A percentile compares a stretch with the other conserved stretches of the same genome.
Conservation (phyloP, 2,329 filamentous ascomycete species). For the Kalmusia sp. region DNA sequence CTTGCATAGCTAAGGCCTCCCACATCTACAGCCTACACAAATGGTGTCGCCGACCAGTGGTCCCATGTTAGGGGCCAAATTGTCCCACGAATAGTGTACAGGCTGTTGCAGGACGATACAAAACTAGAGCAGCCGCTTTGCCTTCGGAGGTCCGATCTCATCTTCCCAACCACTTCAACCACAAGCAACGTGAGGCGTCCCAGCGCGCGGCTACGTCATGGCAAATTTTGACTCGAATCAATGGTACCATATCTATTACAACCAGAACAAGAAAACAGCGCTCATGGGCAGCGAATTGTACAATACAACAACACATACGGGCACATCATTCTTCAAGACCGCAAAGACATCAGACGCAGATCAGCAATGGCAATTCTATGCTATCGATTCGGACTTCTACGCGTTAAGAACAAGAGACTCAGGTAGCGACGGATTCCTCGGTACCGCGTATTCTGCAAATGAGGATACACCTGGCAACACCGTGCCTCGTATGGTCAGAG, state of each 20-base stretch:
- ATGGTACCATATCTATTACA: constrained; percentile 30
- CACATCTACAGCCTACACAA: background rate
- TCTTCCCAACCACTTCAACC: background rate
- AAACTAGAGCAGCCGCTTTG: background rate
- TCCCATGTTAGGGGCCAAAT: background rate
- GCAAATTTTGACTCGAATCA: constrained; percentile 19
- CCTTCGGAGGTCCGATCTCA: background rate
- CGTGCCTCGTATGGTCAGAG: background rate
- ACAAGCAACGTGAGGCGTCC: background rate
- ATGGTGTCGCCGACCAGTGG: background rate
- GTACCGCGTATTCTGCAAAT: background rate
- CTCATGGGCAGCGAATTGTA: constrained; percentile 15
- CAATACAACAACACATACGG: background rate
- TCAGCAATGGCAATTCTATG: constrained; percentile 17
- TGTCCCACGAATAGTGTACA: background rate
- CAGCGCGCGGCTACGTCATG: background rate
- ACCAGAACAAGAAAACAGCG: constrained; percentile 8
- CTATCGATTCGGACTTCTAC: constrained; percentile 9
- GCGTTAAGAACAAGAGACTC: constrained; percentile 11
- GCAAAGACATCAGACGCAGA: background rate
- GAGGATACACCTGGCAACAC: background rate
- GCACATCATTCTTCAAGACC: constrained; percentile 5
- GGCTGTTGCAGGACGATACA: background rate
- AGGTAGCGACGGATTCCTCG: constrained; percentile 11
- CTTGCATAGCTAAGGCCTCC: background rate